These are phyloP conservation scores for Trichoderma citrinoviride DNA, from an alignment of 2,329 filamentous ascomycete genomes.

Conservation along the genomic window DNA sequence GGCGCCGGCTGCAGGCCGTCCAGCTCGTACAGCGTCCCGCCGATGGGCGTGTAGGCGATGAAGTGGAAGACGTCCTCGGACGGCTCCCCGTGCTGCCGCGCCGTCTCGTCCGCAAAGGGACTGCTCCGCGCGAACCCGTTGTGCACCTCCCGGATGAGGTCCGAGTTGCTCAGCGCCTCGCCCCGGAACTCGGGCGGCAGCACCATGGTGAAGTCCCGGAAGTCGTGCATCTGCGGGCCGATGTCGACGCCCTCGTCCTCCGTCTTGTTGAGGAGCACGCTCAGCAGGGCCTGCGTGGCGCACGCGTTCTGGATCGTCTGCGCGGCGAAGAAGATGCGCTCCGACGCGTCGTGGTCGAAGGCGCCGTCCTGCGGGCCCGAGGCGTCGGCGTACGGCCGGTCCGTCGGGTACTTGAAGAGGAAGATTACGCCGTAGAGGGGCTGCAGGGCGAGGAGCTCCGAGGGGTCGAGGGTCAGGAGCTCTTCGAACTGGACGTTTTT, in stretches of 20 bases:
- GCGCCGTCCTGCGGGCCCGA: constrained; percentile 73
- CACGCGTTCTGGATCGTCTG: constrained; percentile 99
- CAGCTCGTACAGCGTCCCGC: constrained; percentile 83
- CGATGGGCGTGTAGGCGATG: constrained; percentile 85
- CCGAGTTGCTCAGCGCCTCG: constrained; percentile 60
- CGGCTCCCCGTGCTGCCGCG: constrained; percentile 55
- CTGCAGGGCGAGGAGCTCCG: constrained; percentile 66
- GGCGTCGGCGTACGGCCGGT: constrained; percentile 57
- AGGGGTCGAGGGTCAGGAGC: constrained; percentile 81
- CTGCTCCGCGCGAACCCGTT: constrained; percentile 87
- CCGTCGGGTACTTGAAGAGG: constrained; percentile 92
- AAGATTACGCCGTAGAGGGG: constrained; percentile 96
- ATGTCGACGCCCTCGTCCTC: constrained; percentile 63
- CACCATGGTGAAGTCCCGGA: constrained; percentile 83
- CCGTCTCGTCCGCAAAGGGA: constrained; percentile 90
- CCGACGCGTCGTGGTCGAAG: constrained; percentile 73
- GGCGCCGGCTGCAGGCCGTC: constrained; percentile 92
- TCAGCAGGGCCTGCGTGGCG: constrained; percentile 91
- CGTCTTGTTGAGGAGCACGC: constrained; percentile 83
- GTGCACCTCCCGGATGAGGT: constrained; percentile 74
- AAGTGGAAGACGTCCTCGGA: constrained; percentile 93
- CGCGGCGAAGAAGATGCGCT: constrained; percentile 85
- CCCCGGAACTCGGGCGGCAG: constrained; percentile 72
- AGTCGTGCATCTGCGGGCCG: constrained; percentile 67
- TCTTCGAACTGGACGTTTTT: constrained; percentile 96